Conservation (phyloP, 1,284 basidiomycete species). For the Naganishia cerealis region DNA sequence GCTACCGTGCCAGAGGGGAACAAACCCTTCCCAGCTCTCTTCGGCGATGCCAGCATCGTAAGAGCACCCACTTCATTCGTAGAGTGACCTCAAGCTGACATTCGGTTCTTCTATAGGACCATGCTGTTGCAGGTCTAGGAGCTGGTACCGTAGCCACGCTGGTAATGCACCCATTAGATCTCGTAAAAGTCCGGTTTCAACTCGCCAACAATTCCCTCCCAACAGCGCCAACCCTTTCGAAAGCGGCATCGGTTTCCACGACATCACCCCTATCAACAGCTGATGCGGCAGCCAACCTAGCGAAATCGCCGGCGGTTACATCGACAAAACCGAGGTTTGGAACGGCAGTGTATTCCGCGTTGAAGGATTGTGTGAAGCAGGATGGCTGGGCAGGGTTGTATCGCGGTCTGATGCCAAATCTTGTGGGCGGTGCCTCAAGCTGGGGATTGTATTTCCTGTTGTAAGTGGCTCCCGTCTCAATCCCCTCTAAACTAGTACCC, state of each 20-base stretch:
- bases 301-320: conserved; percentile 11
- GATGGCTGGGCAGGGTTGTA: conserved; percentile 87
- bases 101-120: conserved; percentile 58
- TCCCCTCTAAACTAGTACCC: neutral
- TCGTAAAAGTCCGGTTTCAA: conserved; percentile 93
- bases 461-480: conserved; percentile 59
- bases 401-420: conserved; percentile 83
- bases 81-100: neutral
- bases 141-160: conserved; percentile 90
- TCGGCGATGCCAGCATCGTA: conserved; percentile 52
- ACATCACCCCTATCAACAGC: conserved; percentile 23
- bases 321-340: conserved; percentile 64
- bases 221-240: conserved; percentile 3
- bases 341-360: conserved; percentile 71
- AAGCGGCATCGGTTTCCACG: conserved; percentile 3
- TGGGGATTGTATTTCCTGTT: conserved; percentile 99
- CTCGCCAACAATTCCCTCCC: conserved; percentile 66
- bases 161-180: conserved; percentile 96
- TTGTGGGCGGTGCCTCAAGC: conserved; percentile 92
- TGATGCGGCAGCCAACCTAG: conserved; percentile 6
- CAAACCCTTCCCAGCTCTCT: conserved; percentile 42
- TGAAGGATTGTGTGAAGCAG: conserved; percentile 70
- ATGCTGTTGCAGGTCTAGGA: conserved; percentile 89
- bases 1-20: neutral
- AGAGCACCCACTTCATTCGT: conserved; percentile 28